A percentile compares a stretch with the other conserved stretches of the same genome.
Evolutionary conservation across 176 grass and related monocot genomes (phyloP).

Genomic region (Guadua angustifolia): DNA sequence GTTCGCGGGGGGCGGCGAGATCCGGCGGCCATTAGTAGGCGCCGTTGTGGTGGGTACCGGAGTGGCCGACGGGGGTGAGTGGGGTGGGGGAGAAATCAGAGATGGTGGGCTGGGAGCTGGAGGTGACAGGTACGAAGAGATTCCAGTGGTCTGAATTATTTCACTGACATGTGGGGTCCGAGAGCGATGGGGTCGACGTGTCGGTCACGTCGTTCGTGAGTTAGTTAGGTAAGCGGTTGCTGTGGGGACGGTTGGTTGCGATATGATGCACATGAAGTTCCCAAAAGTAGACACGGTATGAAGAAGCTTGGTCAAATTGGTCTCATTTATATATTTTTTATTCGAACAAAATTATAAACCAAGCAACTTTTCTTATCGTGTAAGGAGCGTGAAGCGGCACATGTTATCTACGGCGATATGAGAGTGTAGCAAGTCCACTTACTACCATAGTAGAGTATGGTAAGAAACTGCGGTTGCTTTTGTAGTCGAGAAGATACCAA

Average conservation of each 20-base stretch:
- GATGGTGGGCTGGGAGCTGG: neutral
- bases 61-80: conserved; percentile 36
- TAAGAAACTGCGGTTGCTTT: no score
- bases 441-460: no score
- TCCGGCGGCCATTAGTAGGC: conserved; percentile 44
- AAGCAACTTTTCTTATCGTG: no score
- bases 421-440: no score
- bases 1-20: neutral
- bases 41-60: neutral
- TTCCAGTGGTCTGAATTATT: neutral
- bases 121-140: neutral
- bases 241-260: conserved; percentile 7
- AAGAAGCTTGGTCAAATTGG: no score
- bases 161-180: conserved; percentile 5
- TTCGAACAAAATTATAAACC: no score
- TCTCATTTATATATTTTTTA: no score
- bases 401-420: no score
- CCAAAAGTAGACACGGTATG: neutral
- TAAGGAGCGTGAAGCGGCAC: no score
- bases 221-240: neutral
- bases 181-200: conserved; percentile 19
- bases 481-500: no score
- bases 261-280: neutral
- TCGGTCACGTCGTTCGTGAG: neutral
- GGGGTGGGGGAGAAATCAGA: conserved; percentile 37